A percentile compares a stretch with the other conserved stretches of the same genome.
Conservation (phyloP, 1,139 yeast genomes). For the Pichia sp. region DNA sequence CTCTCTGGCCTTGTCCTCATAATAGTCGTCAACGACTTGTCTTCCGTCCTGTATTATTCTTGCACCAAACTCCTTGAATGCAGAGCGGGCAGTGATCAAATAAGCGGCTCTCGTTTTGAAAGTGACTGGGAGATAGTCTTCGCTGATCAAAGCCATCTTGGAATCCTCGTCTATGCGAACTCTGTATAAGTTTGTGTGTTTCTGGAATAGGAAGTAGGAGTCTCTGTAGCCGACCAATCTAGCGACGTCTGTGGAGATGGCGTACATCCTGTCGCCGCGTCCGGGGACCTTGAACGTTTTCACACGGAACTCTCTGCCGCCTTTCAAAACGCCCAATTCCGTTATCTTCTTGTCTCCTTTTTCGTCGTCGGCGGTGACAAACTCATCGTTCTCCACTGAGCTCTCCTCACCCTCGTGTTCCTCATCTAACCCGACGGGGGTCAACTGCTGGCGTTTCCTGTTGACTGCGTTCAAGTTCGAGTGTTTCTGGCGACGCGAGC, state of each 20-base stretch:
- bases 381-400: conserved; percentile 57
- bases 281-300: conserved; percentile 77
- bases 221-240: conserved; percentile 92
- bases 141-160: conserved; percentile 75
- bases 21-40: conserved; percentile 82
- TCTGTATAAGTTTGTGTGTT: conserved; percentile 69
- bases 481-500: conserved; percentile 4
- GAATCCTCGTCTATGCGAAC: conserved; percentile 73
- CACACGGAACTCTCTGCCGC: conserved; percentile 75
- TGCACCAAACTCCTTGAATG: conserved; percentile 91
- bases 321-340: conserved; percentile 61
- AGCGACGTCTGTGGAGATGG: conserved; percentile 96
- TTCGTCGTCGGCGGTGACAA: conserved; percentile 72
- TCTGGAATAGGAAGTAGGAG: conserved; percentile 84
- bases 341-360: conserved; percentile 77
- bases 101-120: conserved; percentile 89
- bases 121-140: conserved; percentile 82
- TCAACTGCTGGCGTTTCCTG: conserved; percentile 7
- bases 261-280: conserved; percentile 69
- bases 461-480: conserved; percentile 11
- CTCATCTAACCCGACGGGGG: conserved; percentile 13
- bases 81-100: conserved; percentile 84
- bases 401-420: conserved; percentile 4
- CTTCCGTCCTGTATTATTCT: conserved; percentile 75
- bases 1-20: conserved; percentile 68